Evolutionary conservation across 768 basidiomycete species (phyloP).

Genomic region (Fibroporia radiculosa): DNA sequence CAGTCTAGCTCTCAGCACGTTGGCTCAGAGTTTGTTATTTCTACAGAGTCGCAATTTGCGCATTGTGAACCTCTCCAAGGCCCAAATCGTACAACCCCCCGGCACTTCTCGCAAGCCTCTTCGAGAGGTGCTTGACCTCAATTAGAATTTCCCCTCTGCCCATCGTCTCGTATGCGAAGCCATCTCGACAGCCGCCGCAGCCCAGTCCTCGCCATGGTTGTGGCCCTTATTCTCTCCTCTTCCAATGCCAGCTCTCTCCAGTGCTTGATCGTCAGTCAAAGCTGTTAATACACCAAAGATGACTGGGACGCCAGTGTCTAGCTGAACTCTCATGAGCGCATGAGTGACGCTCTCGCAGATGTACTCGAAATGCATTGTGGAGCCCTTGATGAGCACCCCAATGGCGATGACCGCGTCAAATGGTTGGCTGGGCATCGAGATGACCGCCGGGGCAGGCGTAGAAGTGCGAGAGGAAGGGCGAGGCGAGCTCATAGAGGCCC

Average conservation of each 20-base stretch:
- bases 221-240: constrained; percentile 67
- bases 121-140: too few species aligned
- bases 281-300: constrained; percentile 96
- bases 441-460: constrained; percentile 17
- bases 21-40: too few species aligned
- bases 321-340: constrained; percentile 88
- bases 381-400: constrained; percentile 96
- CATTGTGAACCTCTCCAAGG: too few species aligned
- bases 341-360: constrained; percentile 92
- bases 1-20: too few species aligned
- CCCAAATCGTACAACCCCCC: too few species aligned
- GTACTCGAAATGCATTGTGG: constrained; percentile 99
- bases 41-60: too few species aligned
- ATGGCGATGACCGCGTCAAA: constrained; percentile 97
- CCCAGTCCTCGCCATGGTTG: constrained; percentile 99
- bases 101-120: too few species aligned
- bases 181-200: constrained; percentile 94
- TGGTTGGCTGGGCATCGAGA: constrained; percentile 45
- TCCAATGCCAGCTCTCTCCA: constrained; percentile 89
- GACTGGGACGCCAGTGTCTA: constrained; percentile 90
- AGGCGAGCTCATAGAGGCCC: constrained; percentile 40
- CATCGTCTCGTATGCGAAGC: constrained; percentile 57
- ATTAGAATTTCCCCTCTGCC: constrained; percentile 58
- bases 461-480: constrained; percentile 41
- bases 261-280: constrained; percentile 87